These are phyloP conservation scores for Plantago major DNA, from an alignment of 257 asterid genomes.

Conservation along the genomic window DNA sequence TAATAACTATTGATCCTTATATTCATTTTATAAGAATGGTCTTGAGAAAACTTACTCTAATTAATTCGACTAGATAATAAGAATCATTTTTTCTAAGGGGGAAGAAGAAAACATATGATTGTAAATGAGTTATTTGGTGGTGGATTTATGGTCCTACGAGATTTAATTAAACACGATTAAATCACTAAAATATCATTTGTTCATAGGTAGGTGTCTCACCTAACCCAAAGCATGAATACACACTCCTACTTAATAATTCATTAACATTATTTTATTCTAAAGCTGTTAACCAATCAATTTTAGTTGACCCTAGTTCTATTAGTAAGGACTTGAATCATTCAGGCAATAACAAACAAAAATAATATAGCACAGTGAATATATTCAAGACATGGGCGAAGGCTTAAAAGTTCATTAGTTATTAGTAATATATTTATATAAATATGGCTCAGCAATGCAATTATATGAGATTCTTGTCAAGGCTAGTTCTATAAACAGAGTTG, in stretches of 20 bases:
- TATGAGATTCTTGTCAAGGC: neutral
- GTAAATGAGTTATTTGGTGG: no score
- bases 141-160: neutral
- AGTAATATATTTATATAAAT: no score
- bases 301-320: conserved; percentile 6
- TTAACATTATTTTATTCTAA: conserved; percentile 15
- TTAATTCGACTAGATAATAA: no score
- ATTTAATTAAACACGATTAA: conserved; percentile 2
- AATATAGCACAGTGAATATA: neutral
- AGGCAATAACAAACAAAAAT: conserved; percentile 3
- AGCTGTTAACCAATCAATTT: neutral
- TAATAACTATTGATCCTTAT: no score
- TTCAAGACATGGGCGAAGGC: no score
- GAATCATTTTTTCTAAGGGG: no score
- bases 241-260: neutral
- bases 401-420: no score
- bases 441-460: neutral
- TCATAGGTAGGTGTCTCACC: conserved; percentile 34
- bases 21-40: no score
- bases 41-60: no score
- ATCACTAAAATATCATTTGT: conserved; percentile 2
- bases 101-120: no score
- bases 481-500: neutral
- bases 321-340: conserved; percentile 7
- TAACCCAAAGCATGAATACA: conserved; percentile 14